Evolutionary conservation across 352 stramenopile species (phyloP), one percentile per base, ranked within the genome.

Genomic region (Saprolegnia diclina): DNA sequence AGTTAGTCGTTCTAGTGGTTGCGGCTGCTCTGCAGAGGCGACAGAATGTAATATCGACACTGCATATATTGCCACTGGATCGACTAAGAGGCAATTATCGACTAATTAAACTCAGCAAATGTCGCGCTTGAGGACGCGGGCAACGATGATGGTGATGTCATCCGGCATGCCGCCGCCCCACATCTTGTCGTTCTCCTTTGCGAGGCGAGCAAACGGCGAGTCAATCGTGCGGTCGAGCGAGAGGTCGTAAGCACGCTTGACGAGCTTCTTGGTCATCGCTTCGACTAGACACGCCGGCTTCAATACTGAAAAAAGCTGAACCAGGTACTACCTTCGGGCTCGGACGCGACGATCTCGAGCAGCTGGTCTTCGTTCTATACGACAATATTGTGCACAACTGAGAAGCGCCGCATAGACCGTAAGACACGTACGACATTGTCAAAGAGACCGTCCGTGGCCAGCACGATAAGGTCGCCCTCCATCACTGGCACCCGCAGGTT

Each of bases 161-260:
- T 97, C 89, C 1, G 89, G 88, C 83, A 96, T 95, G 22, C 92
- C 96, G 65, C 96, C 96, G 26, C 82, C 81, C 94, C 95, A 99
- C 77, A 98, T 88, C 37, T 98, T 96, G 75, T 99, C 96, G 81
- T 98, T 98, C 55, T 99, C 96, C 74, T 99, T 99, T 9, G 96
- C 96, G 44, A 99, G 79, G 4, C 97, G 81, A 14, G 96, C 95
- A 83, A 99, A 99, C 6, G 96, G 96, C 57, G 91, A 98, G 83
- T 99, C 96, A 6, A 85, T 78, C 13, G 71, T 79, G 6, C 79
- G 79, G 74, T 98, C 92, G 5, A 98, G 77, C 67, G 90, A 98
- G 65, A 97, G 81, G 21, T 98, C 92, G 67, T 96, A 88, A 11
- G 94, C 94, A 62, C 88, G 92, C 56, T 84, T 65, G 37, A 89